Evolutionary conservation across 192 early-diverging fungal genomes (phyloP).

Genomic region (Dissophora ornata): DNA sequence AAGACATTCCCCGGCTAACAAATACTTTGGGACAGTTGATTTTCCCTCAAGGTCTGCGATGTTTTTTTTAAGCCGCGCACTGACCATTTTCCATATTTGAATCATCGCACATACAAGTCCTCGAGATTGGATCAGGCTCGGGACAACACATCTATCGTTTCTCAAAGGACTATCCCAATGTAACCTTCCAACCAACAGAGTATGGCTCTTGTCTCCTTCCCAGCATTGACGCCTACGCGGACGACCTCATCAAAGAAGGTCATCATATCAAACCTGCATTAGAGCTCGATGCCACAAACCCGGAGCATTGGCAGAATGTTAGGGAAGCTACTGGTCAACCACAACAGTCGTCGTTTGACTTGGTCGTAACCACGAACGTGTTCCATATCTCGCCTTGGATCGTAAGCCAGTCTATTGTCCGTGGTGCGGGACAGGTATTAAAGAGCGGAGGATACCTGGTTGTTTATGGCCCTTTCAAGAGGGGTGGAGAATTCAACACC

Average conservation of each 20-base stretch:
- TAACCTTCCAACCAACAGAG: slow-evolving; percentile 42
- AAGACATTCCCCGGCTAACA: no score
- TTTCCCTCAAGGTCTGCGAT: no score
- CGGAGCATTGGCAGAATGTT: slow-evolving; percentile 29
- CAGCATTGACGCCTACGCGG: slow-evolving; percentile 38
- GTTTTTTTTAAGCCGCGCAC: no score
- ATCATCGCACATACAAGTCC: no score
- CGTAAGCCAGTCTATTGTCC: slow-evolving; percentile 37
- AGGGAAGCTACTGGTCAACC: neutral
- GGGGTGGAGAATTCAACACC: slow-evolving; percentile 23
- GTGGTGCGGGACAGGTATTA: slow-evolving; percentile 20
- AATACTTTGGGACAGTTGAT: no score
- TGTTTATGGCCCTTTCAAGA: slow-evolving; percentile 30
- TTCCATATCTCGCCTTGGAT: slow-evolving; percentile 52
- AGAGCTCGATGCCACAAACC: slow-evolving; percentile 39
- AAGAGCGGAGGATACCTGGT: slow-evolving; percentile 19
- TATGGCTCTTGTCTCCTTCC: slow-evolving; percentile 19
- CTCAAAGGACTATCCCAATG: slow-evolving; percentile 27
- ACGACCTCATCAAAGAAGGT: slow-evolving; percentile 22
- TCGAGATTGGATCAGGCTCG: slow-evolving; percentile 47
- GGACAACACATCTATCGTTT: slow-evolving; percentile 43
- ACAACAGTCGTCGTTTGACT: slow-evolving; percentile 21
- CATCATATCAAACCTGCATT: slow-evolving; percentile 33
- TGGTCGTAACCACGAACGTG: slow-evolving; percentile 43
- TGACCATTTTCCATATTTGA: no score